phyloP scores from a whole-genome alignment of 2,329 filamentous ascomycete species.

The Cladobotryum mycophilum region DNA sequence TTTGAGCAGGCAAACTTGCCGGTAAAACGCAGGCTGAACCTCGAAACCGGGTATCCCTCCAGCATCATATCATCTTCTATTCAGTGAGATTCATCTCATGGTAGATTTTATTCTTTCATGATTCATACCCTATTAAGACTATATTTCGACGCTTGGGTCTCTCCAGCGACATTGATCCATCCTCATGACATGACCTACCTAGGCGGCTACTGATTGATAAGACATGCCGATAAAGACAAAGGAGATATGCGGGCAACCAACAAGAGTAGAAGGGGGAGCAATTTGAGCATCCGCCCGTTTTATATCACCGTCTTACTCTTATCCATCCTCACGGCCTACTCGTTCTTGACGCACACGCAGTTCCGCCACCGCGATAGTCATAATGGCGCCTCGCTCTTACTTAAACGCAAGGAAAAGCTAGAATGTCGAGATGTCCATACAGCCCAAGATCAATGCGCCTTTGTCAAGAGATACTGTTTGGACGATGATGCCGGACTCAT shows the following conservation, averaged over 20 bases:
- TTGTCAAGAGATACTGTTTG: slow-evolving; percentile 72
- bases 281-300: slow-evolving; percentile 43
- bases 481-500: slow-evolving; percentile 88
- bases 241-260: slow-evolving; percentile 8
- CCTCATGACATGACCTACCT: not conserved
- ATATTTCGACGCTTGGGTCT: not conserved
- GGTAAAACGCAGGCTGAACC: no score
- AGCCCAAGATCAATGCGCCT: slow-evolving; percentile 76
- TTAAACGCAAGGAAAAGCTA: slow-evolving; percentile 25
- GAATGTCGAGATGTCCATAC: slow-evolving; percentile 76
- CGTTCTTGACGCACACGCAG: slow-evolving; percentile 27
- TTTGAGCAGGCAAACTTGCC: no score
- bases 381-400: slow-evolving; percentile 13
- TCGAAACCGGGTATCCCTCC: no score
- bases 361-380: slow-evolving; percentile 7
- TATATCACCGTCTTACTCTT: slow-evolving; percentile 42
- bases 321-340: slow-evolving; percentile 39
- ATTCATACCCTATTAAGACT: not conserved
- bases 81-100: no score
- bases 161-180: not conserved
- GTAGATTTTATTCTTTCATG: not conserved
- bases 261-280: slow-evolving; percentile 25
- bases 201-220: not conserved
- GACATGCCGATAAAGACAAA: slow-evolving; percentile 8
- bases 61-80: no score